Evolutionary conservation across 306 rosid genomes (phyloP), one percentile per base, ranked within the genome.

Genomic region (Trifolium repens): DNA sequence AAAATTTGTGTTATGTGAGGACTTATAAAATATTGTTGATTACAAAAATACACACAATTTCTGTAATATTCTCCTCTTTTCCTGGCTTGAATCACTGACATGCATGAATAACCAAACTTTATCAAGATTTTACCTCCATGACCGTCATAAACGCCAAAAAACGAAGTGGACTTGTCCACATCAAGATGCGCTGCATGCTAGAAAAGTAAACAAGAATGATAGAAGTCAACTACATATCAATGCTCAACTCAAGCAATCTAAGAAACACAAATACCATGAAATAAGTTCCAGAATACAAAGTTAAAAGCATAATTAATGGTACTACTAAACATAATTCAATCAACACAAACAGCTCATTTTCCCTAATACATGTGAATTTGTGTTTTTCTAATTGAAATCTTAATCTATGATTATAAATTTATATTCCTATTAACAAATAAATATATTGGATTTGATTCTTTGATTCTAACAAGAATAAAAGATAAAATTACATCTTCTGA

Each of bases 111-210:
- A 39, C 47, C 46, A 43, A 72, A 40, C 35, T 32, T 32, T 32
- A 32, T 32, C 6, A 32, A 32, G 4, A 32, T 80, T 78, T 84
- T 87, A 91, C 98, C 97, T 91, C 97, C 97, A 84, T 93, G 97
- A 67, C 96, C 98, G 83, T 93, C 97, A 78, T 84, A 93, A 79
- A 93, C 98, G 54, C 96, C 97, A 54, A 91, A 93, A 90, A 91
- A 91, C 8, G 98, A 91, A 81, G 97, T 89, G 71, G 93, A 81
- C 17, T 67, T 76, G 84, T 88, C 98, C 67, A 93, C 89, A 89
- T 91, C 88, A 57, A 91, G 98, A 84, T 63, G 86, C 17, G 93
- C 96, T n/a, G 98, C 93, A 82, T 93, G 97, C 98, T 93, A 81
- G 69, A 84, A 76, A 81, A 63, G 75, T 37, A 62, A 80, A 54